Conservation (phyloP, 2,329 filamentous ascomycete species). For the Ascochyta clinopodiicola region DNA sequence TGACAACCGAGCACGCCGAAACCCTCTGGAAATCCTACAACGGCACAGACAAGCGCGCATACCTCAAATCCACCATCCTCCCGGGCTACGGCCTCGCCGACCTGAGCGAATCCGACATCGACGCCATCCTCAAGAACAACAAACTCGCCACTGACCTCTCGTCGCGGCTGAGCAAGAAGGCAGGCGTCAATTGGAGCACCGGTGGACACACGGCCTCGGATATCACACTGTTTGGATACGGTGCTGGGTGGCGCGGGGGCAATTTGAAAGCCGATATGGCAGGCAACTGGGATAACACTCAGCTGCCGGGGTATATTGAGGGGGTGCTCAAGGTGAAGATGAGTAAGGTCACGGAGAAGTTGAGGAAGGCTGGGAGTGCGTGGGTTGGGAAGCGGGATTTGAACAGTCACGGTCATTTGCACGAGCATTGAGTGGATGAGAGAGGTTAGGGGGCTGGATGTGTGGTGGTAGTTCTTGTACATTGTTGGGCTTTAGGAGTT, state of each 20-base stretch:
- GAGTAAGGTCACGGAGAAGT: constrained; percentile 26
- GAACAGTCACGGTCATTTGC: constrained; percentile 9
- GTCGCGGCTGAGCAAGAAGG: constrained; percentile 37
- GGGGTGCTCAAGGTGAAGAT: constrained; percentile 25
- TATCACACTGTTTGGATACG: constrained; percentile 49
- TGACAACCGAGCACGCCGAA: constrained; percentile 43
- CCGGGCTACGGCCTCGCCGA: constrained; percentile 40
- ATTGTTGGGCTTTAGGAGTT: too few relatives aligned
- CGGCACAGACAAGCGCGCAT: constrained; percentile 40
- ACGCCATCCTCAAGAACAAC: constrained; percentile 34
- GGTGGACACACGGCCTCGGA: constrained; percentile 49
- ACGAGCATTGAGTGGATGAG: constrained; percentile 2
- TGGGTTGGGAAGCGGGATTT: constrained; percentile 23
- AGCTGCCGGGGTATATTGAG: constrained; percentile 30
- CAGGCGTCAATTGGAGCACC: constrained; percentile 47
- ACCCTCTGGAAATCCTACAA: constrained; percentile 37
- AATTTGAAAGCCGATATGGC: constrained; percentile 30
- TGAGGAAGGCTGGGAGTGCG: constrained; percentile 20
- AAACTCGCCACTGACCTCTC: constrained; percentile 38
- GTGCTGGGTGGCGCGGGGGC: constrained; percentile 21
- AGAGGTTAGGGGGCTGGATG: too few relatives aligned
- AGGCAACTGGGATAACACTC: constrained; percentile 33
- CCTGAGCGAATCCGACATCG: constrained; percentile 31
- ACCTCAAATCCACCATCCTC: constrained; percentile 31
- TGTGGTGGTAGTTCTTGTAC: too few relatives aligned